These are phyloP conservation scores for Mesembryanthemum crystallinum DNA, from an alignment of 148 eudicot species.

Conservation along the genomic window DNA sequence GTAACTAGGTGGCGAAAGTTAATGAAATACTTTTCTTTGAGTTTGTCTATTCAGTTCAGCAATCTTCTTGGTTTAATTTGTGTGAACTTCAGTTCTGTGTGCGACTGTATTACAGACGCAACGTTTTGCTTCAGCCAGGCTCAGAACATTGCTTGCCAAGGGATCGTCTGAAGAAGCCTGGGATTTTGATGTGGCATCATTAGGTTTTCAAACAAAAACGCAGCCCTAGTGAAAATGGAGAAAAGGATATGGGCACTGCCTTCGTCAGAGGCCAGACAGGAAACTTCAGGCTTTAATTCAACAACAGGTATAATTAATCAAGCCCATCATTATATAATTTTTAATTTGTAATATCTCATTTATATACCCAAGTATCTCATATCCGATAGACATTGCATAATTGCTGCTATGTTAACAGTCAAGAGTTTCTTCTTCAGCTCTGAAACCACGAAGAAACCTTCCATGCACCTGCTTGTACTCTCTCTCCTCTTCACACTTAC, in stretches of 20 bases:
- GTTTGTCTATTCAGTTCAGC: not conserved
- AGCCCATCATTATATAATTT: not conserved
- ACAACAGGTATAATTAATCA: not conserved
- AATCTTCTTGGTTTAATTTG: not conserved
- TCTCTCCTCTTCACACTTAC: not conserved
- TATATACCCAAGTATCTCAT: not conserved
- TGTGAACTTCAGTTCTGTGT: not conserved
- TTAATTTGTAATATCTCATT: not conserved
- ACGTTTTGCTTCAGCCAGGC: not conserved
- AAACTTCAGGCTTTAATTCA: not conserved
- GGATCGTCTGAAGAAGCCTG: not conserved
- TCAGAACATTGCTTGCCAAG: not conserved
- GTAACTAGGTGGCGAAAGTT: not conserved
- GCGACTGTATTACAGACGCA: too few relatives aligned
- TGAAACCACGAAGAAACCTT: not conserved
- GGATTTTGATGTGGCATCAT: not conserved
- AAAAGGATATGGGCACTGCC: not conserved
- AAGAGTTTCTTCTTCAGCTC: not conserved
- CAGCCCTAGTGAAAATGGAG: not conserved
- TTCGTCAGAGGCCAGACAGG: not conserved
- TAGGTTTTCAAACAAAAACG: not conserved
- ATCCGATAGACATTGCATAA: not conserved
- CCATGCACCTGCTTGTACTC: not conserved
- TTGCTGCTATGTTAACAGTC: not conserved
- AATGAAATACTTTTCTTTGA: not conserved